These are phyloP conservation scores for Huntiella moniliformis DNA, from an alignment of 2,329 filamentous ascomycete species.

Conservation along the genomic window DNA sequence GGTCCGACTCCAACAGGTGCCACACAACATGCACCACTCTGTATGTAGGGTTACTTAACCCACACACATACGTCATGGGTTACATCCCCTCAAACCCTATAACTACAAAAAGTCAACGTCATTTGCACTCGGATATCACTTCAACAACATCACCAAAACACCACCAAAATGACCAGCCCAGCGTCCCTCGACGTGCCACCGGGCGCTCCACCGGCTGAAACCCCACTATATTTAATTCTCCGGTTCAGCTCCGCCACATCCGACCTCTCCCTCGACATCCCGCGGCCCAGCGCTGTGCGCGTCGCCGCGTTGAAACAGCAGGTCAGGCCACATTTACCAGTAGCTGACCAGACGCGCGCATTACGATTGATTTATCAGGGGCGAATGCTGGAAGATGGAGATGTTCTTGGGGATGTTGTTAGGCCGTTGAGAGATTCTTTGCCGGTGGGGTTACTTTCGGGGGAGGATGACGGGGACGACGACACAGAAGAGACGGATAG, in stretches of 20 bases:
- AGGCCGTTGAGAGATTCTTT: neutral
- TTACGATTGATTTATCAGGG: slow-evolving; percentile 83
- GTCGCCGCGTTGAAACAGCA: slow-evolving; percentile 63
- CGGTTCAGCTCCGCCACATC: slow-evolving; percentile 68
- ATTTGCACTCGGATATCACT: too few species aligned
- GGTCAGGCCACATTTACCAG: slow-evolving; percentile 53
- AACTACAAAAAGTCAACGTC: too few species aligned
- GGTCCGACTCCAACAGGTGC: too few species aligned
- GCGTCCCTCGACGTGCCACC: too few species aligned
- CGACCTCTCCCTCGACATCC: slow-evolving; percentile 63
- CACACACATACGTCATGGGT: too few species aligned
- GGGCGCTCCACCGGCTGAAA: too few species aligned
- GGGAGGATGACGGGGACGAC: neutral
- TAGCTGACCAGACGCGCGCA: slow-evolving; percentile 43
- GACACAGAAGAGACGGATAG: neutral
- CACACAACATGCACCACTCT: too few species aligned
- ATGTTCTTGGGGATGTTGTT: slow-evolving; percentile 49
- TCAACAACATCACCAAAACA: too few species aligned
- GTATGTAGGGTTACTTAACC: too few species aligned
- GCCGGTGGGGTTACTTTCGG: neutral
- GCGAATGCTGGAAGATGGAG: slow-evolving; percentile 60
- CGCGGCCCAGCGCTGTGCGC: slow-evolving; percentile 47
- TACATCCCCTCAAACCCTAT: too few species aligned
- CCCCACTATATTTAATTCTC: slow-evolving; percentile 56
- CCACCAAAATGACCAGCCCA: too few species aligned